Evolutionary conservation across 2,329 filamentous ascomycete species (phyloP), one percentile per base, ranked within the genome.

Genomic region (Colletotrichum sp.): DNA sequence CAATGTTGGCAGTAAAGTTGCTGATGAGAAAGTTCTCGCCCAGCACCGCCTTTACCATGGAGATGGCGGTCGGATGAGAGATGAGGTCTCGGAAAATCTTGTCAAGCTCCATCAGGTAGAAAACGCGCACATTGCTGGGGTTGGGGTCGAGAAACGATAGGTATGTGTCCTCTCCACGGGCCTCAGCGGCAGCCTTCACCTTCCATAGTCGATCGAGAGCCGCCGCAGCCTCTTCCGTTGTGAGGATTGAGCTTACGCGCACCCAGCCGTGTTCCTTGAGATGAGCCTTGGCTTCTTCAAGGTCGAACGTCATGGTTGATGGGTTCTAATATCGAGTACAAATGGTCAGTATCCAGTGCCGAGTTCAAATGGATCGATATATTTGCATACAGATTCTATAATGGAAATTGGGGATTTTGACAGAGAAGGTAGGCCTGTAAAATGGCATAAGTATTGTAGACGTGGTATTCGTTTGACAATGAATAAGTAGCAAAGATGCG

Each of bases 281-380:
- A 60, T 60, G 57, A n/a, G 28, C 16, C 0, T 60, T 60, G 57
- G 57, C 28, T 60, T 60, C 28, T n/a, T 32, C 57, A 1, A 60
- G 57, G 0, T 60, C 28, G 3, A 60, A 32, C 6, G 3, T 0
- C 57, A 60, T 60, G 13, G 8, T 15, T 48, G 57, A 32, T 1
- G 16, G 24, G 0, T 8, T 48, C 10, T 13, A 60, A 60, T 32
- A 1, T 8, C 9, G 18, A 30, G 0, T 60, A 7, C 1, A 30
- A n/a, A 0, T 32, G 5, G 8, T n/a, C 0, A 32, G 1, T 28
- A 16, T 13, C 16, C 0, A 30, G 9, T 60, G 26, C 2, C 18
- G 15, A 3, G 5, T 1, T 32, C 18, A 12, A 2, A 32, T 32
- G 0, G 18, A 48, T 21, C 0, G 18, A 21, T 16, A 60, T 32